These are phyloP conservation scores for Coelomomyces lativittatus DNA, from an alignment of 371 early-diverging fungal genomes.

Conservation along the genomic window DNA sequence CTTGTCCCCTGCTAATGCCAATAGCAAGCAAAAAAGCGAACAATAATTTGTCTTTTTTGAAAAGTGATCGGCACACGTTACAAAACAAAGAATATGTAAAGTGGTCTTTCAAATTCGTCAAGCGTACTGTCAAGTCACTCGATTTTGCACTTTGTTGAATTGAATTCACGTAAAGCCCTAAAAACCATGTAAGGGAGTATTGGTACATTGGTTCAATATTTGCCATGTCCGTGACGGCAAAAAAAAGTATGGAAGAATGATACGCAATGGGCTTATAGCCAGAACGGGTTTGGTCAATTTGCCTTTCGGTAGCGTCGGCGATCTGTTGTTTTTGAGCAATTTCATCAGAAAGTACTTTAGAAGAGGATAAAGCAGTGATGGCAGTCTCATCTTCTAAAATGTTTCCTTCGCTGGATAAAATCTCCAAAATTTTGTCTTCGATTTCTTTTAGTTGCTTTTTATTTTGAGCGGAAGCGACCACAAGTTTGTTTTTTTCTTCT, in stretches of 20 bases:
- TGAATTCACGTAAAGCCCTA: conserved; percentile 28
- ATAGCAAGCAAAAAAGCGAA: conserved; percentile 30
- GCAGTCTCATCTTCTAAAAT: conserved; percentile 41
- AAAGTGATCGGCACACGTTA: conserved; percentile 35
- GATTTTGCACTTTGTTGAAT: conserved; percentile 27
- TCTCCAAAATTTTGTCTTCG: conserved; percentile 39
- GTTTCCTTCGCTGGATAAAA: conserved; percentile 38
- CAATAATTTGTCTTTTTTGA: conserved; percentile 38
- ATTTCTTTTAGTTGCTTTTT: conserved; percentile 37
- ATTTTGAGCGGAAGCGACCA: conserved; percentile 30
- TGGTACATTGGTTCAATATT: conserved; percentile 44
- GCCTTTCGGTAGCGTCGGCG: conserved; percentile 35
- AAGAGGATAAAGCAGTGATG: conserved; percentile 35
- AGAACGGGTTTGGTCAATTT: conserved; percentile 32
- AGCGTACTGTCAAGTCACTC: conserved; percentile 20
- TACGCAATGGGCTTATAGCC: conserved; percentile 33
- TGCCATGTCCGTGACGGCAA: conserved; percentile 40
- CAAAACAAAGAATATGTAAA: conserved; percentile 35
- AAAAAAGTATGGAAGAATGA: conserved; percentile 31
- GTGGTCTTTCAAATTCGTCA: conserved; percentile 29
- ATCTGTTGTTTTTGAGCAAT: conserved; percentile 29
- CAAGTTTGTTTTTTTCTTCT: conserved; percentile 34
- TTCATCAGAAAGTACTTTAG: conserved; percentile 22
- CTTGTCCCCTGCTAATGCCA: conserved; percentile 29
- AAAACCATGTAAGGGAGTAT: conserved; percentile 41